These are phyloP conservation scores for Yarrowia yakushimensis DNA, from an alignment of 805 yeast species.

Conservation along the genomic window DNA sequence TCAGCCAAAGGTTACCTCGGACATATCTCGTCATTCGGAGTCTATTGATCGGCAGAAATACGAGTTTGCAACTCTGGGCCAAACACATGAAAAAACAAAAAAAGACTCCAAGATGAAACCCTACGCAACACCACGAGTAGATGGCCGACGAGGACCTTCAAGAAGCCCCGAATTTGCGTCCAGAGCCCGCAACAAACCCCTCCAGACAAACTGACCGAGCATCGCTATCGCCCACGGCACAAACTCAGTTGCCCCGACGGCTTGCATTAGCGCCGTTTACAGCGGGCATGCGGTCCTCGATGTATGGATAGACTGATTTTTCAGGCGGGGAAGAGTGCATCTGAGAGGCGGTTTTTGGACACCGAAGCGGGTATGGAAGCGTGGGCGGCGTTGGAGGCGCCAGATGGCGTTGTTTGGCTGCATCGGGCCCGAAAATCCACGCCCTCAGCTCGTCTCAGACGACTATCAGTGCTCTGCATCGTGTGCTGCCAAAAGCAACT, in stretches of 20 bases:
- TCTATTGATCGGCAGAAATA: conserved; percentile 11
- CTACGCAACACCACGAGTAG: too few species aligned
- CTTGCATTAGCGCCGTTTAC: conserved; percentile 18
- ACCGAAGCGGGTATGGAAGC: too few species aligned
- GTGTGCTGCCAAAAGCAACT: conserved; percentile 11
- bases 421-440: too few species aligned
- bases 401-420: too few species aligned
- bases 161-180: too few species aligned
- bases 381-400: too few species aligned
- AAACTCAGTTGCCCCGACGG: neutral
- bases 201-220: too few species aligned
- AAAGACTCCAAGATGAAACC: too few species aligned
- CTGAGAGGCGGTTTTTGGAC: neutral
- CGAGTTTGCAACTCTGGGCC: neutral
- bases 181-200: too few species aligned
- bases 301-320: conserved; percentile 9
- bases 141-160: too few species aligned
- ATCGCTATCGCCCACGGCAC: conserved; percentile 7
- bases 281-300: conserved; percentile 24
- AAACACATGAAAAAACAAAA: neutral
- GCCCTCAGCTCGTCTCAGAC: neutral
- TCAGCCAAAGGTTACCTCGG: neutral
- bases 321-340: neutral
- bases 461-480: conserved; percentile 8
- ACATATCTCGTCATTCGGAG: neutral